These are phyloP conservation scores for Hypoxylon sp. DNA, from an alignment of 2,329 filamentous ascomycete genomes.

Conservation along the genomic window DNA sequence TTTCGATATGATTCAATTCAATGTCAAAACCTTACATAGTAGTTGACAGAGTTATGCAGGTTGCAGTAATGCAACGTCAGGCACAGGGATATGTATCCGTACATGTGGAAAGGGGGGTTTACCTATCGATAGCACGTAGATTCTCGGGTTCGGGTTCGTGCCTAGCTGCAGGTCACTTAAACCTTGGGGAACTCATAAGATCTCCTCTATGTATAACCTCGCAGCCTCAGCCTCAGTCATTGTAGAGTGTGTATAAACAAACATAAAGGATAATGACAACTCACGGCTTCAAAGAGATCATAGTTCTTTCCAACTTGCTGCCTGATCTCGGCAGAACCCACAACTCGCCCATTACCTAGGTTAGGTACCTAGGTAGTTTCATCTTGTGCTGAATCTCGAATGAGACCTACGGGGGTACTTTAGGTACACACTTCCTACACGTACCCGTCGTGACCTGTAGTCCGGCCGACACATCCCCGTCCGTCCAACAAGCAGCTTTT, in stretches of 20 bases:
- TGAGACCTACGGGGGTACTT: background rate
- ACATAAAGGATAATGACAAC: constrained; percentile 1
- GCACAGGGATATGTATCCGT: background rate
- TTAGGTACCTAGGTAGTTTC: too few species aligned
- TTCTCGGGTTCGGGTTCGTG: background rate
- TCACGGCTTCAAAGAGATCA: background rate
- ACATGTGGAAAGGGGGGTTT: too few species aligned
- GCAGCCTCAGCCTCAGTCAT: constrained; percentile 2
- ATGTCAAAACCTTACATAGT: background rate
- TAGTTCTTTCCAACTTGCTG: constrained; percentile 2
- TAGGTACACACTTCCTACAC: background rate
- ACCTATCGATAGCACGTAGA: too few species aligned
- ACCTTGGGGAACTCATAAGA: background rate
- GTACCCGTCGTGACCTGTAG: background rate
- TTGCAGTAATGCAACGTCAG: constrained; percentile 6
- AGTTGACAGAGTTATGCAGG: background rate
- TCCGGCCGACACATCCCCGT: background rate
- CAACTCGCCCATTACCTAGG: background rate
- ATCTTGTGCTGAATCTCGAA: background rate
- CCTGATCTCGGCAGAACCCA: background rate
- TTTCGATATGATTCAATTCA: background rate
- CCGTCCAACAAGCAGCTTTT: background rate
- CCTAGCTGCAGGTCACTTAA: background rate
- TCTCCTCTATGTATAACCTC: background rate
- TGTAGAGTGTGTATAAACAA: constrained; percentile 9